phyloP scores from a whole-genome alignment of 441 rosid species.

The Manihot esculenta region DNA sequence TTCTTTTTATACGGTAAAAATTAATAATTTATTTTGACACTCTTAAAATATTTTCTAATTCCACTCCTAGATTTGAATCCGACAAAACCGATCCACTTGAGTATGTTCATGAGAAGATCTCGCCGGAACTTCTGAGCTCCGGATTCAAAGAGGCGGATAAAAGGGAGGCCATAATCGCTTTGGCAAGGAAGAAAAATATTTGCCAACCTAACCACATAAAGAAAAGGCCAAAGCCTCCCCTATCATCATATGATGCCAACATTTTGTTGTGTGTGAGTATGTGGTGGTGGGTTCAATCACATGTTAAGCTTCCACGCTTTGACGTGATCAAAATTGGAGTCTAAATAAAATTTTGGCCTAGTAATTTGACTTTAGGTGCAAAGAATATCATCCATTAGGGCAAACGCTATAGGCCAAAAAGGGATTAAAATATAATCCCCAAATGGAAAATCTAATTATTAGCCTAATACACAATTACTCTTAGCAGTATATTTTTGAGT shows the following conservation, averaged over 20 bases:
- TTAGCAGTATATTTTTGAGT: not conserved
- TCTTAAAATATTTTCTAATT: no score
- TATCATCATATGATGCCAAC: not conserved
- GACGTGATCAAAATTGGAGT: not conserved
- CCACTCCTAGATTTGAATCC: no score
- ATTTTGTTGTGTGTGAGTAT: no score
- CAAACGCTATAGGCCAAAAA: no score
- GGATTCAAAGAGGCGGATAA: no score
- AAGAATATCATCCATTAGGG: not conserved
- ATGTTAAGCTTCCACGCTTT: slow-evolving; percentile 5
- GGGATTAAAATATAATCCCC: not conserved
- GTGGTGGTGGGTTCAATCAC: slow-evolving; percentile 2
- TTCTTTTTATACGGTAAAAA: no score
- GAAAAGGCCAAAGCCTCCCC: slow-evolving; percentile 19
- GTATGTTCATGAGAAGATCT: no score
- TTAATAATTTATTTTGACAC: no score
- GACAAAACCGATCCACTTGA: no score
- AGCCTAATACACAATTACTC: slow-evolving; percentile 22
- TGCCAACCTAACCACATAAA: slow-evolving; percentile 15
- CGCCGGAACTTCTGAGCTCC: no score
- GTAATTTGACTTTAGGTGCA: no score
- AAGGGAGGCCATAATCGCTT: not conserved
- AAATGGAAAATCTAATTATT: slow-evolving; percentile 13
- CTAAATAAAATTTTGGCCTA: not conserved
- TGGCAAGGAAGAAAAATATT: slow-evolving; percentile 12